These are phyloP conservation scores for Ophiocordyceps sinensis DNA, from an alignment of 2,329 filamentous ascomycete species.

Conservation along the genomic window DNA sequence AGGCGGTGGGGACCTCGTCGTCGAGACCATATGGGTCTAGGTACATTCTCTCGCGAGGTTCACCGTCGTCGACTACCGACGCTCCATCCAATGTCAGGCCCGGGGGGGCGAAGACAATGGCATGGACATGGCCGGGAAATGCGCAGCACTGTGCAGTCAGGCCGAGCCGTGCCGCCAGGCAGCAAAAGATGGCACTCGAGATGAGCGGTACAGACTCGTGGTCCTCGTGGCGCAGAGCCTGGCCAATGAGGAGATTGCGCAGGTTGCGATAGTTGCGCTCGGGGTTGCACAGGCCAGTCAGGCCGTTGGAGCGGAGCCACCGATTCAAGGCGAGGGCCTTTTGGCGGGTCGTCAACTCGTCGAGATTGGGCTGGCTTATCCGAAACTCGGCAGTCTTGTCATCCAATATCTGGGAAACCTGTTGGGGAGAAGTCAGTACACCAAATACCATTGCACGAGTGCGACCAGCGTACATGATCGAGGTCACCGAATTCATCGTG, in stretches of 20 bases:
- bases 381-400: constrained; percentile 43
- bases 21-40: constrained; percentile 67
- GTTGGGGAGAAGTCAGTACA: constrained; percentile 2
- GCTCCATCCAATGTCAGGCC: constrained; percentile 46
- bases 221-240: constrained; percentile 56
- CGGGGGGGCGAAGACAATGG: constrained; percentile 50
- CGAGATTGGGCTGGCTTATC: constrained; percentile 34
- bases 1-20: constrained; percentile 46
- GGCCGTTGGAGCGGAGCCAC: constrained; percentile 54
- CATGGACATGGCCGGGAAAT: constrained; percentile 76
- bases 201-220: constrained; percentile 79
- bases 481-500: constrained; percentile 60
- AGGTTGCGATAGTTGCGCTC: constrained; percentile 60
- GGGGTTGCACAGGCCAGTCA: constrained; percentile 55
- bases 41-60: constrained; percentile 45
- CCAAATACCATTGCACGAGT: not conserved
- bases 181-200: constrained; percentile 75
- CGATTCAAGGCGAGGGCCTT: constrained; percentile 54
- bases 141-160: constrained; percentile 66
- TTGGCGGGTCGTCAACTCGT: constrained; percentile 43
- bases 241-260: constrained; percentile 76
- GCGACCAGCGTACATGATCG: constrained; percentile 42
- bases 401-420: constrained; percentile 54
- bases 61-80: constrained; percentile 21
- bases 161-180: constrained; percentile 58